Percentiles rank a stretch among this genome's conserved stretches.
Conservation (phyloP, 1,139 yeast genomes). For the Lodderomyces metapsilosis region DNA sequence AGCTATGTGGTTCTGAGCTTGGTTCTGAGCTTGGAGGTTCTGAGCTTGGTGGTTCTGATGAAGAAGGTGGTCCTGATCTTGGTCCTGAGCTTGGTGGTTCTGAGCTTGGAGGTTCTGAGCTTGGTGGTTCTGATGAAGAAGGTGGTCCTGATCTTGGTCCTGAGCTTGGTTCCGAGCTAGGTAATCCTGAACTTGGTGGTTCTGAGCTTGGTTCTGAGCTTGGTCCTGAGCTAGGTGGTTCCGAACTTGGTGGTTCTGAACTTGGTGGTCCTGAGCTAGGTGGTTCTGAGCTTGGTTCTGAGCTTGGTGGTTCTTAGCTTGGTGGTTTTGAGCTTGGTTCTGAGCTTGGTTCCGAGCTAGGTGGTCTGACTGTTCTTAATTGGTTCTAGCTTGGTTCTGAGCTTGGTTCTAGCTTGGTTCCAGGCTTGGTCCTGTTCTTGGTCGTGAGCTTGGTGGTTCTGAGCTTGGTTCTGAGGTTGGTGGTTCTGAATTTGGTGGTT, state of each 20-base stretch:
- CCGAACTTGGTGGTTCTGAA: not conserved
- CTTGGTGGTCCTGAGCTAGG: too few species aligned
- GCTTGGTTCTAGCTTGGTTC: too few species aligned
- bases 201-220: too few species aligned
- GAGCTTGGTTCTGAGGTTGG: conserved; percentile 6
- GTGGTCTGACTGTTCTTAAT: too few species aligned
- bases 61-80: not conserved
- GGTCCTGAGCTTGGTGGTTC: not conserved
- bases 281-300: too few species aligned
- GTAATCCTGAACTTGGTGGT: too few species aligned
- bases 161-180: too few species aligned
- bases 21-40: not conserved
- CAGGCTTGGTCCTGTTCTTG: conserved; percentile 14
- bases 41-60: not conserved
- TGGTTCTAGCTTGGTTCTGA: too few species aligned
- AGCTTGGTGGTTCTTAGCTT: too few species aligned
- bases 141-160: too few species aligned
- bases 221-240: not conserved
- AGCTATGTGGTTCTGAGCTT: not conserved
- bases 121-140: not conserved
- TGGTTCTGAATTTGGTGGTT: not conserved
- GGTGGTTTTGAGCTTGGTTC: too few species aligned
- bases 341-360: too few species aligned
- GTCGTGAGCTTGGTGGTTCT: conserved; percentile 14
- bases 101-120: not conserved